Evolutionary conservation across 371 early-diverging fungal genomes (phyloP), one percentile per base, ranked within the genome.

Genomic region (Nematocida minor): DNA sequence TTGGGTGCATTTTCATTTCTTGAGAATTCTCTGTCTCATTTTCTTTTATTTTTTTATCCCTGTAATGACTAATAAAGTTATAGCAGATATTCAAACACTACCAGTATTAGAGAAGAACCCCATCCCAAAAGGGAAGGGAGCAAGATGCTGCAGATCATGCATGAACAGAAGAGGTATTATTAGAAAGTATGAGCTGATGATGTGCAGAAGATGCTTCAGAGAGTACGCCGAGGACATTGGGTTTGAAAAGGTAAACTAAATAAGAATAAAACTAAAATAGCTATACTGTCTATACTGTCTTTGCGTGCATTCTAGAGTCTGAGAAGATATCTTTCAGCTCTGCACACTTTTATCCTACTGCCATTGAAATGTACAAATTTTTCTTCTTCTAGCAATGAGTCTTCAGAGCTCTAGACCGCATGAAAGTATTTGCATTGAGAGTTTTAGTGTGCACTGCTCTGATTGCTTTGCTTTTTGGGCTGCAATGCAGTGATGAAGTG

Each of bases 141-240:
- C 68, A 9, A 81, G 83, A 69, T 54, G 49, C 29, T 84, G 84
- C 60, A 55, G 74, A 67, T 69, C 82, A 32, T 86, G 79, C 87
- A 94, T 93, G 88, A 89, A 92, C 80, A 94, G 96, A 90, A 92
- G 90, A 84, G 97, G 96, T 89, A 89, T 97, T 83, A 99, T 97
- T 89, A 94, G 97, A 89, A 96, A 95, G 90, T 95, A 95, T 90
- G 90, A 89, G 82, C 88, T 99, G 80, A 91, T 94, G 90, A 88
- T 98, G 83, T 99, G 99, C 91, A 92, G 99, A 89, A 95, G 96
- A 89, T 97, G 97, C 91, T 96, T 97, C 92, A 94, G 96, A 88
- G 94, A 96, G 89, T 91, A 96, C 88, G 89, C 96, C 86, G 87
- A 86, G 78, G 94, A 94, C 86, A 96, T 99, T 88, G 99, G 99